A percentile compares a stretch with the other conserved stretches of the same genome.
These are phyloP conservation scores for Microcyclosporella mali DNA, from an alignment of 2,329 filamentous ascomycete species.

Conservation along the genomic window DNA sequence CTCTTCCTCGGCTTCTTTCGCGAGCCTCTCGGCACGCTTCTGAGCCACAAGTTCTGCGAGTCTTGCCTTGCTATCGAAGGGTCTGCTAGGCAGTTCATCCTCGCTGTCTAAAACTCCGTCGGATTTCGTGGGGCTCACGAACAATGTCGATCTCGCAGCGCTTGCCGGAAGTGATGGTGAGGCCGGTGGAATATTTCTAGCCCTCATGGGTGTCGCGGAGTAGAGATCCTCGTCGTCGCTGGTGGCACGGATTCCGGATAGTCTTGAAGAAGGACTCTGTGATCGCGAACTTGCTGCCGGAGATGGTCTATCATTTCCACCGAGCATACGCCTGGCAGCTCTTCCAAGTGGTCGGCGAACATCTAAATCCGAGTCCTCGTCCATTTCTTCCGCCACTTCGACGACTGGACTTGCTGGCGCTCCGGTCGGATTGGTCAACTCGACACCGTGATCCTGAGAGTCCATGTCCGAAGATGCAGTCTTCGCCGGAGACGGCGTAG, in stretches of 20 bases:
- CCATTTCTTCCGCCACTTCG: background rate
- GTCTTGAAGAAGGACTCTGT: background rate
- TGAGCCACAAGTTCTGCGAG: conserved; percentile 28
- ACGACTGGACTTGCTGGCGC: too few species aligned
- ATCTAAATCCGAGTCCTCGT: conserved; percentile 19
- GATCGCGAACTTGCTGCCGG: background rate
- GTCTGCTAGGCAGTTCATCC: conserved; percentile 21
- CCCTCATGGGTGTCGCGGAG: conserved; percentile 23
- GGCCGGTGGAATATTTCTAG: conserved; percentile 3
- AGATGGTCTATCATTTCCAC: conserved; percentile 1
- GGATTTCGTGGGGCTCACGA: conserved; percentile 29
- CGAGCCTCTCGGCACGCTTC: conserved; percentile 28
- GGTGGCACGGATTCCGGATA: background rate
- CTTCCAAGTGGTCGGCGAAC: conserved; percentile 24
- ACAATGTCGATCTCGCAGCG: conserved; percentile 18
- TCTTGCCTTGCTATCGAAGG: conserved; percentile 20
- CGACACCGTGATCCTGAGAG: too few species aligned
- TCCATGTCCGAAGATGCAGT: too few species aligned
- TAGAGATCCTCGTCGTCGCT: conserved; percentile 27
- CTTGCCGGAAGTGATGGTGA: conserved; percentile 11
- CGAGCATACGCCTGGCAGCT: conserved; percentile 28
- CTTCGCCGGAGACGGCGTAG: too few species aligned
- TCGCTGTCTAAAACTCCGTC: conserved; percentile 13
- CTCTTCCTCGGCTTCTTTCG: conserved; percentile 18
- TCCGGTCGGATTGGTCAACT: too few species aligned